A percentile compares a stretch with the other conserved stretches of the same genome.
Conservation (phyloP, 2,329 filamentous ascomycete genomes). For the Xylariales sp. region DNA sequence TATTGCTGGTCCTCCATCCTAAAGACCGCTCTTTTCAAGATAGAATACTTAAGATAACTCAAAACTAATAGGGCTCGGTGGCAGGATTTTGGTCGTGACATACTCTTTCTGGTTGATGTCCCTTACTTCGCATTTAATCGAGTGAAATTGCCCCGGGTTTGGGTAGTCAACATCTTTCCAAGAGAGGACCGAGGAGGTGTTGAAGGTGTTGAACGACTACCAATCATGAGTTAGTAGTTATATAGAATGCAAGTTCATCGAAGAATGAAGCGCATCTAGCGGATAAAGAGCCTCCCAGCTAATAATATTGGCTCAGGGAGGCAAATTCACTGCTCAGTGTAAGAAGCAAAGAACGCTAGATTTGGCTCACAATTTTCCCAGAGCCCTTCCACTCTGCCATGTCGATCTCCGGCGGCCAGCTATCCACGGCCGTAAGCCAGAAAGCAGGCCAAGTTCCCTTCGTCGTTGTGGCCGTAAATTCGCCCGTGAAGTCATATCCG, state of each 20-base stretch:
- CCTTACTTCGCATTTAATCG: slow-evolving; percentile 61
- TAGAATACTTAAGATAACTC: not conserved
- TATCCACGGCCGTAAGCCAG: slow-evolving; percentile 65
- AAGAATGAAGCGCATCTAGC: not conserved
- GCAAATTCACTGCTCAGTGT: not conserved
- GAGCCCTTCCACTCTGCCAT: slow-evolving; percentile 71
- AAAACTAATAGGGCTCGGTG: not conserved
- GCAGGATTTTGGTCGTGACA: not conserved
- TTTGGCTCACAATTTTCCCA: slow-evolving; percentile 57
- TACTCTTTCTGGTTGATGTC: slow-evolving; percentile 62
- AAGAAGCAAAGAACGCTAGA: not conserved
- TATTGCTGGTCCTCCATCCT: not conserved
- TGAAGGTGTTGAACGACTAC: slow-evolving; percentile 62
- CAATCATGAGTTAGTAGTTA: slow-evolving; percentile 4
- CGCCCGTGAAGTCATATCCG: slow-evolving; percentile 56
- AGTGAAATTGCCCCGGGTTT: slow-evolving; percentile 60
- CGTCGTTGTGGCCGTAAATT: slow-evolving; percentile 55
- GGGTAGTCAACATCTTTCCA: slow-evolving; percentile 62
- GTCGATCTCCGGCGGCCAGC: slow-evolving; percentile 70
- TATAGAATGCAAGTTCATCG: not conserved
- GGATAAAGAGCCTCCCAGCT: not conserved
- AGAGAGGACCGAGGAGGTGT: slow-evolving; percentile 56
- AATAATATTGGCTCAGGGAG: not conserved
- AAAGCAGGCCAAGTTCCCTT: slow-evolving; percentile 68
- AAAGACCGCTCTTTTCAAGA: not conserved